Conservation (phyloP, 768 basidiomycete genomes). For the Lenzites betulinus region DNA sequence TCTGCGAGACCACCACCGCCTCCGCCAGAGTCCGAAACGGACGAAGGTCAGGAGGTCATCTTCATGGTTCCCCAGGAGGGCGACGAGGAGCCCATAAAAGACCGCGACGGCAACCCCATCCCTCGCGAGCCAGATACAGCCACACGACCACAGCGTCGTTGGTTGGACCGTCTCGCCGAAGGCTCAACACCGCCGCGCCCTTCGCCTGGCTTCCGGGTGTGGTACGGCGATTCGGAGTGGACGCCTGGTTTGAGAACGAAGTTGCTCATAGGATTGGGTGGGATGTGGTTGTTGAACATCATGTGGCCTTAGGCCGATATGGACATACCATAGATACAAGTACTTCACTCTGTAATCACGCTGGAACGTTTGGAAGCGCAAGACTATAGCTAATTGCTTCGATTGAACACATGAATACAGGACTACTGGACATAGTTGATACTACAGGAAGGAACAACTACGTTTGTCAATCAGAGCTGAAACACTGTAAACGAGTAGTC, state of each 20-base stretch:
- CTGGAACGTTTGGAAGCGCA: neutral
- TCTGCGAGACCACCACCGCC: neutral
- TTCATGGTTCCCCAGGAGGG: slow-evolving; percentile 26
- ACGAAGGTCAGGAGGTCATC: slow-evolving; percentile 26
- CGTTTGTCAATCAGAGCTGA: neutral
- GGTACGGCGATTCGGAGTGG: slow-evolving; percentile 35
- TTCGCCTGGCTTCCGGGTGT: slow-evolving; percentile 33
- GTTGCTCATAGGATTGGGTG: slow-evolving; percentile 41
- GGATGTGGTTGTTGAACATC: slow-evolving; percentile 69
- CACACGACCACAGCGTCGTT: slow-evolving; percentile 41
- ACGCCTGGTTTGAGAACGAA: slow-evolving; percentile 46
- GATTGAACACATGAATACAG: too few relatives aligned
- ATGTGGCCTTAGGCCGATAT: slow-evolving; percentile 47
- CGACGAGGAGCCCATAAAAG: slow-evolving; percentile 21
- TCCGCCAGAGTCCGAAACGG: neutral
- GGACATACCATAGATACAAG: neutral
- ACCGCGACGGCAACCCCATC: slow-evolving; percentile 32
- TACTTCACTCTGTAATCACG: neutral
- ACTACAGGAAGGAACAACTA: too few relatives aligned
- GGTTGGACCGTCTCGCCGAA: slow-evolving; percentile 54
- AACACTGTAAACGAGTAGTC: slow-evolving; percentile 1
- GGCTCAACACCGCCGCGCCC: slow-evolving; percentile 21
- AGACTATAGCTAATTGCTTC: neutral
- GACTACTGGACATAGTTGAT: too few relatives aligned
- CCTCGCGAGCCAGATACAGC: slow-evolving; percentile 44